Conservation (phyloP, 768 basidiomycete genomes). For the Phylloporus sp. region DNA sequence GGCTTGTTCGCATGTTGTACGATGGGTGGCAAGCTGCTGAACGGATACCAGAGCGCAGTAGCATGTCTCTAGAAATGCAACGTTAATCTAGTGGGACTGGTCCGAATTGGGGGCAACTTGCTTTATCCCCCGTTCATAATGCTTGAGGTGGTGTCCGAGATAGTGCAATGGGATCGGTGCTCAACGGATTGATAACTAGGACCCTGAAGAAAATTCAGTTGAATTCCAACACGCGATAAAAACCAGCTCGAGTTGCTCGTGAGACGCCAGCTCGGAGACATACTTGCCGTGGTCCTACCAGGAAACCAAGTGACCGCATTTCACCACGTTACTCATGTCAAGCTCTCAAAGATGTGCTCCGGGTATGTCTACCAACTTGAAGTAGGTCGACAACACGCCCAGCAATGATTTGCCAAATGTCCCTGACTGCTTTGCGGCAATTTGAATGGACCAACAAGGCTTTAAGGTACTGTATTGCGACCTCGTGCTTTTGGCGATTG, state of each 20-base stretch:
- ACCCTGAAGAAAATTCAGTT: constrained; percentile 44
- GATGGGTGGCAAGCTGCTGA: constrained; percentile 87
- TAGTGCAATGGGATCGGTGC: constrained; percentile 69
- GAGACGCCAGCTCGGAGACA: constrained; percentile 78
- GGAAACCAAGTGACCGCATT: not conserved
- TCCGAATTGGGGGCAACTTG: constrained; percentile 33
- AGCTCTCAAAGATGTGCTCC: constrained; percentile 76
- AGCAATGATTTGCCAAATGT: constrained; percentile 57
- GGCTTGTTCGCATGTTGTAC: constrained; percentile 21
- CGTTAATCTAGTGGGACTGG: not conserved
- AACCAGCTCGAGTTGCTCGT: constrained; percentile 76
- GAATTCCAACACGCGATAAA: not conserved
- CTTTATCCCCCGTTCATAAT: constrained; percentile 91
- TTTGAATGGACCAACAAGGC: constrained; percentile 78
- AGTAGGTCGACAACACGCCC: constrained; percentile 44
- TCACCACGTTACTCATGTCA: constrained; percentile 60
- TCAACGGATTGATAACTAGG: constrained; percentile 69
- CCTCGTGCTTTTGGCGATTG: constrained; percentile 68
- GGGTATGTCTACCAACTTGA: constrained; percentile 80
- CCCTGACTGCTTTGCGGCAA: constrained; percentile 80
- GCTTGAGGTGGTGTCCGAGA: constrained; percentile 90
- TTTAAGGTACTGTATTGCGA: constrained; percentile 89
- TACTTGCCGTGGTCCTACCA: constrained; percentile 94
- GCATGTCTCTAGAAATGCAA: constrained; percentile 55
- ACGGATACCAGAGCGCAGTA: constrained; percentile 91